Evolutionary conservation across 73 alveolate genomes (phyloP), one percentile per base, ranked within the genome.

Genomic region (Paramecium primaurelia): DNA sequence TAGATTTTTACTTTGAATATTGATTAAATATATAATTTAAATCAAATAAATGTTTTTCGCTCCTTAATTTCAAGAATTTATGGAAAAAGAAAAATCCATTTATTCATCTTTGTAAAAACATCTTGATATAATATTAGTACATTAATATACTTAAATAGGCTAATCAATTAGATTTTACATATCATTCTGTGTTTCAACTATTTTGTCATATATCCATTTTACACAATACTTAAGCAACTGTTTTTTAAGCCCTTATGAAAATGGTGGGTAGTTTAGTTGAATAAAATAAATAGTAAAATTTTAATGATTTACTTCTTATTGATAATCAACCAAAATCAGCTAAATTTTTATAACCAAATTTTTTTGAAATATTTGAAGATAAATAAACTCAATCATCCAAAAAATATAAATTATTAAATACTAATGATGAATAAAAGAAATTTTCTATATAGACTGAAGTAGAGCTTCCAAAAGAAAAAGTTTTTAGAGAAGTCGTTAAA

Each of bases 341-440:
- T 12, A 73, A 73, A 73, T 1, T 40, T 37, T 36, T 44, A 37
- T 9, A 32, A 36, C 87, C 87, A 20, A 73, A 73, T 73, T 73
- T 30, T 73, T 37, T 73, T 34, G 87, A 73, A 30, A 73, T 73
- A 73, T 73, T 73, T 36, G 58, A 73, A 73, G 87, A 73, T 34
- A 40, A 40, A 16, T 36, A 36, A 73, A 30, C 87, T 73, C 38
- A 73, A 44, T 20, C 37, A 73, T 38, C 64, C n/a, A 14, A 73
- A 22, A 32, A 16, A 36, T 16, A 68, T 20, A 5, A 68, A 68
- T 2, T 68, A 73, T 37, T 16, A 40, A 37, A 37, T 22, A 14
- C 34, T 34, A 37, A 37, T 44, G 84, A 68, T 9, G 40, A 28
- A 20, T 1, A 73, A n/a, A 44, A 73, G 47, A 16, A 73, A 14